phyloP scores from a whole-genome alignment of 208 protist genomes.

The Borovskyia barvae region DNA sequence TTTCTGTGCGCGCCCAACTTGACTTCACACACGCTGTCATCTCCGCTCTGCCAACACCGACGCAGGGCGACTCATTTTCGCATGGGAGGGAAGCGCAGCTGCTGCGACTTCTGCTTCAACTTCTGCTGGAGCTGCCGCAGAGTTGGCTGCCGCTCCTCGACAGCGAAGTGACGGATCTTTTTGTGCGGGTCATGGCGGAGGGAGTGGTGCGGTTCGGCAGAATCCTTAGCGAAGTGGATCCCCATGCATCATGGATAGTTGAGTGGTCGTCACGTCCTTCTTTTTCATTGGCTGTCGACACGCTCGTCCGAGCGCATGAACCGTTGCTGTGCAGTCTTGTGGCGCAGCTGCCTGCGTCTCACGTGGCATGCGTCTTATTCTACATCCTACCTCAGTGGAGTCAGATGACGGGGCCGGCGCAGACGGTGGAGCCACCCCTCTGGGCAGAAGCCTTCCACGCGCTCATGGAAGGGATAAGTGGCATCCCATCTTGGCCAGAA shows the following conservation, averaged over 20 bases:
- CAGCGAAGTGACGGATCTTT: slow-evolving; percentile 31
- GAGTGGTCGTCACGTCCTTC: slow-evolving; percentile 36
- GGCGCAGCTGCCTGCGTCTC: background rate
- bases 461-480: background rate
- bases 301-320: background rate
- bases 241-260: slow-evolving; percentile 41
- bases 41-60: background rate
- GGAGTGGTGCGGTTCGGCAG: slow-evolving; percentile 30
- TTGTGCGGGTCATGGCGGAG: slow-evolving; percentile 28
- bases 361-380: slow-evolving; percentile 16
- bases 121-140: slow-evolving; percentile 23
- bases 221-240: slow-evolving; percentile 29
- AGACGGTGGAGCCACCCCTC: background rate
- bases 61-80: no score
- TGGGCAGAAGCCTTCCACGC: background rate
- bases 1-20: slow-evolving; percentile 14
- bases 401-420: slow-evolving; percentile 1
- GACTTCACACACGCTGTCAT: slow-evolving; percentile 10
- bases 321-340: background rate
- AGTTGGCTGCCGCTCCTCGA: slow-evolving; percentile 41
- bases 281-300: slow-evolving; percentile 8
- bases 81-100: slow-evolving; percentile 1
- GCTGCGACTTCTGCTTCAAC: slow-evolving; percentile 16
- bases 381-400: slow-evolving; percentile 13
- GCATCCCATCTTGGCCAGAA: background rate